Evolutionary conservation across 163 green algal genomes (phyloP).

Genomic region (Scenedesmus sp.): DNA sequence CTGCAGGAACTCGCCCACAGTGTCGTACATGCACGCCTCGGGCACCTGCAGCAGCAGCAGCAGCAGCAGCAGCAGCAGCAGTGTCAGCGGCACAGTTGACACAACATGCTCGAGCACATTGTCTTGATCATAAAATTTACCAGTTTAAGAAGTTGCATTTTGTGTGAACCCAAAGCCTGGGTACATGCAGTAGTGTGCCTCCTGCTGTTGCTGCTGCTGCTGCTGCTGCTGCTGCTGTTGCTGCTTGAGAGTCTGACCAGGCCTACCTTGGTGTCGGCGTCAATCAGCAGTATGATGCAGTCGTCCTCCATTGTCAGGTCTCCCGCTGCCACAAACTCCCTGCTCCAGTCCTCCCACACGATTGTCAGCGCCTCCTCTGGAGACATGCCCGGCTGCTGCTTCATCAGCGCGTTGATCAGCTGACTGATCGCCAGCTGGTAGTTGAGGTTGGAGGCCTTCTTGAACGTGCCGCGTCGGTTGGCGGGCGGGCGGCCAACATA

Average conservation of each 20-base stretch:
- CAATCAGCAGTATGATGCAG: constrained; percentile 52
- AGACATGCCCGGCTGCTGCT: neutral
- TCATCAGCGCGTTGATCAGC: neutral
- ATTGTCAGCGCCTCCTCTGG: neutral
- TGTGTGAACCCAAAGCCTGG: too few species aligned
- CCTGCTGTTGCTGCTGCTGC: too few species aligned
- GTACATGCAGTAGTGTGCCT: too few species aligned
- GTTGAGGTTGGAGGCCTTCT: constrained; percentile 61
- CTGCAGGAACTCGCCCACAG: constrained; percentile 45
- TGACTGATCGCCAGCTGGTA: constrained; percentile 49
- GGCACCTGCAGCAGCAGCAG: constrained; percentile 29
- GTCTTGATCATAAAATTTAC: too few species aligned
- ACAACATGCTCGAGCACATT: too few species aligned
- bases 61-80: neutral
- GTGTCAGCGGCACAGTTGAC: neutral
- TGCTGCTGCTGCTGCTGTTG: too few species aligned
- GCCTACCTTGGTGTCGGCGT: constrained; percentile 52
- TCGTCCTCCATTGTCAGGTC: constrained; percentile 42
- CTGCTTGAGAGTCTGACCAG: neutral
- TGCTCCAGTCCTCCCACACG: constrained; percentile 30
- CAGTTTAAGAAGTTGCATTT: too few species aligned
- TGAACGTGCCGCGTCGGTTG: constrained; percentile 51
- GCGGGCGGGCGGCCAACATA: constrained; percentile 28
- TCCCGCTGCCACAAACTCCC: constrained; percentile 34
- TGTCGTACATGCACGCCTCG: constrained; percentile 40